A percentile compares a stretch with the other conserved stretches of the same genome.
Conservation (phyloP, 345 rosid species). For the Cardamine occulta region DNA sequence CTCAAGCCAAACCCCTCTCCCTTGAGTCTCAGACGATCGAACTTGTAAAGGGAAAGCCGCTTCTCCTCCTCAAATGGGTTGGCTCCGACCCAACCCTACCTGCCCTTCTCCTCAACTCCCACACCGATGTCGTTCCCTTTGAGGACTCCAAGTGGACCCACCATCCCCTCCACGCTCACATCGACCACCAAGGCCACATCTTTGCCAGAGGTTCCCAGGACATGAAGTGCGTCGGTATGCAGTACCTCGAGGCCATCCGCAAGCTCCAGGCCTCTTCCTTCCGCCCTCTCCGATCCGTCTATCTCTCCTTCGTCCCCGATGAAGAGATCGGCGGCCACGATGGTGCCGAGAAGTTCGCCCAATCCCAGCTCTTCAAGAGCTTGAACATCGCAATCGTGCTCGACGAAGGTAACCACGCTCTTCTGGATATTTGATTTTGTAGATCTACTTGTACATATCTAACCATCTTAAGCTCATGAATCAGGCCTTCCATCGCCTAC, state of each 20-base stretch:
- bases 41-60: slow-evolving; percentile 67
- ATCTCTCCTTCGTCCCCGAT: slow-evolving; percentile 81
- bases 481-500: slow-evolving; percentile 75
- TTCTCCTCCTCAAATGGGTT: slow-evolving; percentile 74
- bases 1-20: slow-evolving; percentile 70
- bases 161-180: slow-evolving; percentile 72
- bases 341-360: slow-evolving; percentile 78
- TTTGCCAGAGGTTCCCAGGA: slow-evolving; percentile 96
- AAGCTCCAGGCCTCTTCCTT: slow-evolving; percentile 64
- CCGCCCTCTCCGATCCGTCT: slow-evolving; percentile 68
- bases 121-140: slow-evolving; percentile 92
- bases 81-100: slow-evolving; percentile 74
- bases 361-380: slow-evolving; percentile 59
- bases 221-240: slow-evolving; percentile 98
- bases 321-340: slow-evolving; percentile 95
- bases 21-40: slow-evolving; percentile 65
- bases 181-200: slow-evolving; percentile 72
- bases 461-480: background rate
- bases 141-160: slow-evolving; percentile 81
- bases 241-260: slow-evolving; percentile 89
- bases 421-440: background rate
- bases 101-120: slow-evolving; percentile 82
- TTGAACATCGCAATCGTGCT: slow-evolving; percentile 80
- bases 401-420: slow-evolving; percentile 70
- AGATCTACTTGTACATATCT: background rate